Evolutionary conservation across 805 yeast genomes (phyloP), one percentile per base, ranked within the genome.

Genomic region (Saccharomycopsis capsularis): DNA sequence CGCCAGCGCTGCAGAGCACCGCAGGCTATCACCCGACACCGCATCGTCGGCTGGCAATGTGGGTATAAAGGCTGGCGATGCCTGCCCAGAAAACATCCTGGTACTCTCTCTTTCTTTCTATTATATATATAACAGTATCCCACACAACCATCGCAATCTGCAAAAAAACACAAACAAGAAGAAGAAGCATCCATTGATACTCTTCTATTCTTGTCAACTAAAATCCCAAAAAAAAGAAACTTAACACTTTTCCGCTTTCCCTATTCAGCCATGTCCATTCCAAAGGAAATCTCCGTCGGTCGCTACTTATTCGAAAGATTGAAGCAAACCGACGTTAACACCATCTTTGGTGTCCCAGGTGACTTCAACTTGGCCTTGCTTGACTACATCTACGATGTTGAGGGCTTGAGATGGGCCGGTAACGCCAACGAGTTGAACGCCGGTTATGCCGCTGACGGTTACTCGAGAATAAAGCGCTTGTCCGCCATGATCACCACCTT

Each of bases 351-450:
- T 61, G 76, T 84, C 48, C 91, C 91, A 53, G 90, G 90, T 60
- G 91, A 84, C 67, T 83, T 82, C 77, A 84, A 83, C 73, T 71
- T 82, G 63, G 69, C 85, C 18, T 68, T 84, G 46, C 69, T 84
- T 54, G 90, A 84, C 62, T 79, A 83, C 62, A 73, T 84, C 60
- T 80, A 82, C 64, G 85, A 81, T 60, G 86, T 82, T 44, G 79
- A 76, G 32, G 86, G 85, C 40, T 62, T 86, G 67, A 76, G 84
- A 70, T 86, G 95, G 95, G 89, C 86, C 44, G 95, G 95, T 60
- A 85, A 86, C 66, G 85, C 93, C 63, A 86, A 87, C 68, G 95
- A 86, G 70, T 75, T 86, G 69, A 87, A 87, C 65, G 93, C 95
- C 40, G 85, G 93, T 38, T 84, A 83, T 59, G 85, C 95, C 46